phyloP scores from a whole-genome alignment of 169 alveolate species.

The Plasmodium coatneyi region DNA sequence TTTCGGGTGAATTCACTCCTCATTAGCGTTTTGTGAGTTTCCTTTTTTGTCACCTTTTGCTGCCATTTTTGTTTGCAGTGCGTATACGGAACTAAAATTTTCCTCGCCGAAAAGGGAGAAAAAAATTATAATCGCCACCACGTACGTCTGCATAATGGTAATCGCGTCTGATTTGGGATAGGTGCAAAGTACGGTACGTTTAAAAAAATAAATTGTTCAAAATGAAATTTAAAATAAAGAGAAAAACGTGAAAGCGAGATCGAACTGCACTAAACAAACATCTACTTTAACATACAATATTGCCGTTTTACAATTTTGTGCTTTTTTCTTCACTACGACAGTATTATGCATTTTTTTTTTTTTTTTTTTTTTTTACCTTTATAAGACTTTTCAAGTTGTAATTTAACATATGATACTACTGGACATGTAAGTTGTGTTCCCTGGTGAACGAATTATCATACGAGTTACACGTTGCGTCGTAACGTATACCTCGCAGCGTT shows the following conservation, averaged over 20 bases:
- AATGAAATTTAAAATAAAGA: constrained; percentile 7
- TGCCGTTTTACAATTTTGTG: not conserved
- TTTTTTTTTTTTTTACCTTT: not conserved
- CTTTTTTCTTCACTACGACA: not conserved
- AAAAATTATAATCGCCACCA: not conserved
- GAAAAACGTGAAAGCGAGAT: not conserved
- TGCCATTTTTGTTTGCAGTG: not conserved
- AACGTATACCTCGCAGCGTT: not conserved
- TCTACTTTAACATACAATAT: not conserved
- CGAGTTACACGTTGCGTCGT: not conserved
- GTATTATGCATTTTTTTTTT: not conserved
- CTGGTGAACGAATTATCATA: not conserved
- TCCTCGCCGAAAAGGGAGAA: not conserved
- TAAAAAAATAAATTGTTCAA: not conserved
- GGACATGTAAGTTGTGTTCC: not conserved
- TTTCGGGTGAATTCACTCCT: not conserved
- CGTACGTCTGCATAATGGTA: not conserved
- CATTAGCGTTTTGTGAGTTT: not conserved
- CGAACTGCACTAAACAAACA: not conserved
- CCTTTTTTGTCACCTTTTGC: not conserved
- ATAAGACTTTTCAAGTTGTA: not conserved
- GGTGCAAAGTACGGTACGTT: not conserved
- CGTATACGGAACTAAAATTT: not conserved
- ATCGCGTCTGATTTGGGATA: not conserved
- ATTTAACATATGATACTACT: not conserved